Evolutionary conservation across 2,329 filamentous ascomycete species (phyloP).

Genomic region (Cladosporium cucumerinum): DNA sequence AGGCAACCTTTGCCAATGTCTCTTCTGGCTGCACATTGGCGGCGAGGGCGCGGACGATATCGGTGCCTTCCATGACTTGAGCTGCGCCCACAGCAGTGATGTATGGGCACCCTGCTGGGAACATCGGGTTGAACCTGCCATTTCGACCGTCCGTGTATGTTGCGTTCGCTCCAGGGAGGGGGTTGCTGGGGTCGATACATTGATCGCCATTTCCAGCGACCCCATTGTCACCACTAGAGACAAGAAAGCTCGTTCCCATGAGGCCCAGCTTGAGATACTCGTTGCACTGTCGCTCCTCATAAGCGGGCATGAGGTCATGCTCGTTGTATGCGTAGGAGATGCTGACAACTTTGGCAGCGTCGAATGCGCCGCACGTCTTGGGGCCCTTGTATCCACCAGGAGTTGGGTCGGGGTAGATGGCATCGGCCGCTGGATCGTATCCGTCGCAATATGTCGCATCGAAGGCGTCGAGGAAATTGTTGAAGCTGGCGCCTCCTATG

Average conservation of each 20-base stretch:
- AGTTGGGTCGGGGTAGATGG: slow-evolving; percentile 36
- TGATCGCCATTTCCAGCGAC: slow-evolving; percentile 32
- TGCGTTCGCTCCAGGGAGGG: slow-evolving; percentile 18
- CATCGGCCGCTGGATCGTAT: slow-evolving; percentile 39
- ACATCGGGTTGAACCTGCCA: slow-evolving; percentile 46
- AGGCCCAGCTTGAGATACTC: slow-evolving; percentile 59
- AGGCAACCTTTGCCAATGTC: slow-evolving; percentile 47
- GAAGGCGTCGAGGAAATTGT: slow-evolving; percentile 44
- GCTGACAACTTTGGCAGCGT: slow-evolving; percentile 52
- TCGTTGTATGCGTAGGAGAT: slow-evolving; percentile 56
- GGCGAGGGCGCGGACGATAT: slow-evolving; percentile 33
- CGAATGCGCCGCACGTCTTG: slow-evolving; percentile 46
- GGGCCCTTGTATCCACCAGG: slow-evolving; percentile 39
- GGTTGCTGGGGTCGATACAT: slow-evolving; percentile 40
- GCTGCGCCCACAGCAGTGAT: slow-evolving; percentile 54
- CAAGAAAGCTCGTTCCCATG: slow-evolving; percentile 51
- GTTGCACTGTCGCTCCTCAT: slow-evolving; percentile 52
- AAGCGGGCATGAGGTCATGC: slow-evolving; percentile 47
- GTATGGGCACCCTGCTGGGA: slow-evolving; percentile 49
- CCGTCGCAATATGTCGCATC: slow-evolving; percentile 46
- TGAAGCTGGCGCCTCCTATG: slow-evolving; percentile 34
- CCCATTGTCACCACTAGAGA: slow-evolving; percentile 49
- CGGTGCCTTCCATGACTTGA: slow-evolving; percentile 41
- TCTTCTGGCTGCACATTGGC: slow-evolving; percentile 37
- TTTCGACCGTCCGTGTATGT: slow-evolving; percentile 28